A percentile compares a stretch with the other conserved stretches of the same genome.
phyloP scores from a whole-genome alignment of 2,329 filamentous ascomycete species.

The Trichophyton benhamiae region DNA sequence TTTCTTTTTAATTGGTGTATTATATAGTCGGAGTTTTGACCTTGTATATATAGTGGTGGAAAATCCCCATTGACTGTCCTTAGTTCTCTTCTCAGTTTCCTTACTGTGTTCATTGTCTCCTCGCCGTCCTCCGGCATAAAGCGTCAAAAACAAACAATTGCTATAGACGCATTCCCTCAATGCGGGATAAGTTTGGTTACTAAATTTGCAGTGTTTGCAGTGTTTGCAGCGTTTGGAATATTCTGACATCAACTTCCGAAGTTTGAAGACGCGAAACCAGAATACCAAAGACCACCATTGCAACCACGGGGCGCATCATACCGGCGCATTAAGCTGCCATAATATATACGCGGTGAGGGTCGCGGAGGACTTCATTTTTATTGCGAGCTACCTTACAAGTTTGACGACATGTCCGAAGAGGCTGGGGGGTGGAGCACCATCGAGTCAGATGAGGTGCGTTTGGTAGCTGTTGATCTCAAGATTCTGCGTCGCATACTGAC shows the following conservation, averaged over 20 bases:
- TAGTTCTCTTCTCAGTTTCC: too few species aligned
- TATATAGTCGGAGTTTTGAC: neutral
- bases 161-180: neutral
- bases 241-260: neutral
- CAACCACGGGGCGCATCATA: too few species aligned
- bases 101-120: too few species aligned
- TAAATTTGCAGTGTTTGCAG: neutral
- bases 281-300: too few species aligned
- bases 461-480: conserved; percentile 20
- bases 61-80: neutral
- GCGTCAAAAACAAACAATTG: too few species aligned
- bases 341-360: neutral
- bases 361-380: too few species aligned
- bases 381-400: neutral
- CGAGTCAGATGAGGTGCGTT: conserved; percentile 76
- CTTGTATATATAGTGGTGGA: neutral
- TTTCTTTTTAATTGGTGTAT: neutral
- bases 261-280: too few species aligned
- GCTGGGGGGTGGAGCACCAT: conserved; percentile 83
- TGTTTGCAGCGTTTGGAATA: neutral
- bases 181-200: neutral
- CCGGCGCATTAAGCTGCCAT: too few species aligned
- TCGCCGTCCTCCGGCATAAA: too few species aligned
- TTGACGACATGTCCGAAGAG: conserved; percentile 48
- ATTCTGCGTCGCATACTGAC: neutral